These are phyloP conservation scores for Penicillium chermesinum DNA, from an alignment of 495 filamentous ascomycete genomes.

Conservation along the genomic window DNA sequence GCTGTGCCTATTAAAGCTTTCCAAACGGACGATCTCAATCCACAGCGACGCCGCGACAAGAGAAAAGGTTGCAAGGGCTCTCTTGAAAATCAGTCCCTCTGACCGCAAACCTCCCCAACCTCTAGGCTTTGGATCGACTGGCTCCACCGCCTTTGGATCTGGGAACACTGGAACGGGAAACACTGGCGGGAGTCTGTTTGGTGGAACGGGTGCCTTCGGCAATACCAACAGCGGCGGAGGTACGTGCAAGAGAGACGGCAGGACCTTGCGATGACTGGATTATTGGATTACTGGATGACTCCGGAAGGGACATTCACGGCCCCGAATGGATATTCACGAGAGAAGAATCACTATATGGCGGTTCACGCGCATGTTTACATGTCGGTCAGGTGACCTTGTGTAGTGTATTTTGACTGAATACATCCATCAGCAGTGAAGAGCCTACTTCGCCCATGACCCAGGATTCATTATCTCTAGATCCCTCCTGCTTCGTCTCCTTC, in stretches of 20 bases:
- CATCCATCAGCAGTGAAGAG: too few relatives aligned
- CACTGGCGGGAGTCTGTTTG: slow-evolving; percentile 41
- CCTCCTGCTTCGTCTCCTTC: neutral
- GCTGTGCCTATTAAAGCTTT: slow-evolving; percentile 14
- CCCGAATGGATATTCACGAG: neutral
- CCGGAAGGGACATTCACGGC: neutral
- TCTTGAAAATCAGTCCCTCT: slow-evolving; percentile 33
- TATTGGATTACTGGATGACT: slow-evolving; percentile 18
- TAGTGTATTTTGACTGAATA: neutral
- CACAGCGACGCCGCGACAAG: slow-evolving; percentile 34
- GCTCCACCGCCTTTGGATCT: slow-evolving; percentile 35
- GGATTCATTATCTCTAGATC: neutral
- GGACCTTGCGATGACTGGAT: slow-evolving; percentile 34
- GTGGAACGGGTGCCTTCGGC: slow-evolving; percentile 47
- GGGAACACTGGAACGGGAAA: slow-evolving; percentile 25
- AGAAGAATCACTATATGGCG: too few relatives aligned
- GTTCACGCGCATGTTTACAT: too few relatives aligned
- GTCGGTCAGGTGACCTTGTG: too few relatives aligned
- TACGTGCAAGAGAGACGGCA: slow-evolving; percentile 40
- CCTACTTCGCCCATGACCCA: too few relatives aligned
- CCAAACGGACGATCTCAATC: slow-evolving; percentile 26
- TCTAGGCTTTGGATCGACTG: slow-evolving; percentile 57
- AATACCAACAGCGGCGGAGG: slow-evolving; percentile 56
- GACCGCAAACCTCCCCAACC: slow-evolving; percentile 39
- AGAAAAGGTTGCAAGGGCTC: slow-evolving; percentile 37